These are phyloP conservation scores for Fusarium cyanostomum DNA, from an alignment of 2,329 filamentous ascomycete species.

Conservation along the genomic window DNA sequence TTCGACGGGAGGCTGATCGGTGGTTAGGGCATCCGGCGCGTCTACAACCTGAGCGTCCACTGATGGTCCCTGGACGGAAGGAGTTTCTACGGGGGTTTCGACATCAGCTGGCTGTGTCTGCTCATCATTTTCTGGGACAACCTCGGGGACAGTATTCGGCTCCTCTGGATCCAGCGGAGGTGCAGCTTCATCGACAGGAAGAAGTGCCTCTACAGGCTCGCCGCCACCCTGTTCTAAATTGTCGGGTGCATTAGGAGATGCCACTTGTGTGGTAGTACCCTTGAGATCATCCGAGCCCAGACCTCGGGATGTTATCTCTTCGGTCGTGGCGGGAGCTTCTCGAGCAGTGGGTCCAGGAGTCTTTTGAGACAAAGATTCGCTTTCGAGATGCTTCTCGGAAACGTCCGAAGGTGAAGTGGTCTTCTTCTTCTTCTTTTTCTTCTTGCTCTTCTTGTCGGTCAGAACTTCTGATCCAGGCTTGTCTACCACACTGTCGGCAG, in stretches of 20 bases:
- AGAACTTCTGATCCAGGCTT: slow-evolving; percentile 16
- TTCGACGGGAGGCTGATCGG: slow-evolving; percentile 27
- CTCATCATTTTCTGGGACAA: slow-evolving; percentile 32
- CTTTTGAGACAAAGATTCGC: slow-evolving; percentile 17
- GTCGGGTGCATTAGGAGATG: slow-evolving; percentile 1
- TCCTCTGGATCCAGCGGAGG: slow-evolving; percentile 26
- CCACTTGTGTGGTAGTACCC: slow-evolving; percentile 8
- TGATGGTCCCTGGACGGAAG: slow-evolving; percentile 31
- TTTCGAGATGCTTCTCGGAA: slow-evolving; percentile 25
- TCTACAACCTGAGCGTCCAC: slow-evolving; percentile 22
- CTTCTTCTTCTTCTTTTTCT: slow-evolving; percentile 51
- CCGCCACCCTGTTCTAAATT: slow-evolving; percentile 7
- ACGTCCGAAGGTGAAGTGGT: slow-evolving; percentile 22
- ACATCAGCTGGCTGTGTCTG: slow-evolving; percentile 41
- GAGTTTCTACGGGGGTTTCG: slow-evolving; percentile 35
- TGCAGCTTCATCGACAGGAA: slow-evolving; percentile 13
- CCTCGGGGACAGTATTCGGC: slow-evolving; percentile 19
- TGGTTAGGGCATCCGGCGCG: slow-evolving; percentile 11
- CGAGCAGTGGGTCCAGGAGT: slow-evolving; percentile 1
- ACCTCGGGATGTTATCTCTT: background rate
- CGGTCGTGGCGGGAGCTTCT: background rate
- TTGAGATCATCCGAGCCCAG: slow-evolving; percentile 5
- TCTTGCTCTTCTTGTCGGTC: slow-evolving; percentile 45
- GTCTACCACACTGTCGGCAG: background rate
- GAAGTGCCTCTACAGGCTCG: slow-evolving; percentile 11